Percentiles rank a stretch among this genome's conserved stretches.
These are phyloP conservation scores for Artomyces pyxidatus DNA, from an alignment of 768 basidiomycete species.

Conservation along the genomic window DNA sequence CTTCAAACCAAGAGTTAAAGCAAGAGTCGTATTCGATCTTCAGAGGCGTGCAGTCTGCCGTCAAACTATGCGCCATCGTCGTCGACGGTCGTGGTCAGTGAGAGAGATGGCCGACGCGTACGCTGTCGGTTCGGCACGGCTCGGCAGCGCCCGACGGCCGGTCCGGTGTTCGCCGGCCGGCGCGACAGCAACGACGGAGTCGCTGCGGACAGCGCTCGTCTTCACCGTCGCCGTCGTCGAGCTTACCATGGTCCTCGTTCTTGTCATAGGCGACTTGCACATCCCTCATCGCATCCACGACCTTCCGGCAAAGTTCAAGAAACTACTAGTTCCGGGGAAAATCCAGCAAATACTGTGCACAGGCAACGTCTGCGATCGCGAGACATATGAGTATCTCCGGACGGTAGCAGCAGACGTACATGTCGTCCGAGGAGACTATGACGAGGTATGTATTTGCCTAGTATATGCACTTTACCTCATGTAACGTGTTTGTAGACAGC, in stretches of 20 bases:
- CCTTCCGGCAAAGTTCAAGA: slow-evolving; percentile 93
- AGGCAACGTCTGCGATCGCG: slow-evolving; percentile 94
- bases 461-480: neutral
- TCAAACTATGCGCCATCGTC: slow-evolving; percentile 72
- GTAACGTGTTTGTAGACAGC: slow-evolving; percentile 36
- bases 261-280: slow-evolving; percentile 95
- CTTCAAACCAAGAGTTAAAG: slow-evolving; percentile 98
- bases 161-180: neutral
- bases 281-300: slow-evolving; percentile 89
- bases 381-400: slow-evolving; percentile 93
- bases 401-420: slow-evolving; percentile 92
- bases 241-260: slow-evolving; percentile 76
- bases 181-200: neutral
- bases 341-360: slow-evolving; percentile 98
- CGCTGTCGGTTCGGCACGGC: neutral
- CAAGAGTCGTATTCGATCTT: slow-evolving; percentile 89
- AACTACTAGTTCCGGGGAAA: slow-evolving; percentile 82
- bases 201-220: neutral
- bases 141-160: neutral
- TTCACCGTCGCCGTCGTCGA: neutral
- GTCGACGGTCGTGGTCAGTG: neutral
- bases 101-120: neutral
- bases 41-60: slow-evolving; percentile 79
- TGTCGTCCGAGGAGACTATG: slow-evolving; percentile 90
- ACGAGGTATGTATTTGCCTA: slow-evolving; percentile 56